Percentiles rank a stretch among this genome's conserved stretches.
phyloP scores from a whole-genome alignment of 169 alveolate genomes.

The Cryptosporidium canis region DNA sequence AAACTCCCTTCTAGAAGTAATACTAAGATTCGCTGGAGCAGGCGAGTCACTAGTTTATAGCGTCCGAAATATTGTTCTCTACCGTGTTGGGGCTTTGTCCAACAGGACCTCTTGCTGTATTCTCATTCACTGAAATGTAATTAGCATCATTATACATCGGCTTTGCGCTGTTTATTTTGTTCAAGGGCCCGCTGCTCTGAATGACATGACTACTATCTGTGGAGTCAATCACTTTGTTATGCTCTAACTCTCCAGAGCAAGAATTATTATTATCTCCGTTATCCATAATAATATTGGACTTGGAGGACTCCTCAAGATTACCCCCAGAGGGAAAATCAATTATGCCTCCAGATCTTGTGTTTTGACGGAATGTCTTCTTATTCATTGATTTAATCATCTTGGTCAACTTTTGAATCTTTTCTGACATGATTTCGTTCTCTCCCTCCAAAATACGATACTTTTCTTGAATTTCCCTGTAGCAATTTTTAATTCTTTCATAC shows the following conservation, averaged over 20 bases:
- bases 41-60: background rate
- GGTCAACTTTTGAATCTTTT: slow-evolving; percentile 50
- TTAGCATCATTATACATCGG: background rate
- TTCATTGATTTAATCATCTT: slow-evolving; percentile 4
- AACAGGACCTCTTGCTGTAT: background rate
- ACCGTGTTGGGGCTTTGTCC: background rate
- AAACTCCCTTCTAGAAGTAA: no score
- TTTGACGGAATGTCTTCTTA: slow-evolving; percentile 40
- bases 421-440: slow-evolving; percentile 56
- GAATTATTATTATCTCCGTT: slow-evolving; percentile 6
- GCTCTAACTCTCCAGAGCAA: background rate
- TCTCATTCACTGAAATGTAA: background rate
- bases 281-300: background rate
- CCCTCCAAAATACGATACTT: slow-evolving; percentile 42
- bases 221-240: background rate
- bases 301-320: background rate
- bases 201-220: background rate
- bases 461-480: slow-evolving; percentile 40
- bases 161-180: background rate
- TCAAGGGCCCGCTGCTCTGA: background rate
- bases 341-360: slow-evolving; percentile 46
- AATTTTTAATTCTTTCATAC: slow-evolving; percentile 43
- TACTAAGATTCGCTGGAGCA: no score
- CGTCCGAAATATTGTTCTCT: background rate
- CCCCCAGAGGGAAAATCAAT: background rate